Percentiles rank a stretch among this genome's conserved stretches.
Conservation (phyloP, 495 filamentous ascomycete genomes). For the Penicillium subrubescens region DNA sequence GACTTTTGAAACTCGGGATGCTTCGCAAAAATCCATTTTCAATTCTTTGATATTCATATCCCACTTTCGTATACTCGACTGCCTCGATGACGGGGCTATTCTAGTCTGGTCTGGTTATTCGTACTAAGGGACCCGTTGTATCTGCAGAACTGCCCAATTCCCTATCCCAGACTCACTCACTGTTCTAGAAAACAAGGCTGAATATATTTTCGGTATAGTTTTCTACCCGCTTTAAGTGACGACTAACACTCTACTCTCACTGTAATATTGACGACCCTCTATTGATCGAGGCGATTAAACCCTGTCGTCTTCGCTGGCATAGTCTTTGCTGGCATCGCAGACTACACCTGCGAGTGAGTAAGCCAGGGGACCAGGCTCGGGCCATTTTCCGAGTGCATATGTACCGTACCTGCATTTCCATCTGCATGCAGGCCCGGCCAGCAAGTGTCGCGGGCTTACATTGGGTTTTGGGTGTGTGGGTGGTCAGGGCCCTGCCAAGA, state of each 20-base stretch:
- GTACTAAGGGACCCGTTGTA: neutral
- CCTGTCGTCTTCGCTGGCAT: no score
- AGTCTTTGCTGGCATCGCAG: no score
- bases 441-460: neutral
- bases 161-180: neutral
- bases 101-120: neutral
- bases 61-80: neutral
- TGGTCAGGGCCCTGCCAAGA: neutral
- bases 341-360: neutral
- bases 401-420: constrained; percentile 28
- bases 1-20: neutral
- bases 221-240: neutral
- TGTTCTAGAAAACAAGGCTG: no score
- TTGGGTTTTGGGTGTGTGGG: neutral
- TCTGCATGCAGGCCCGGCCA: constrained; percentile 19
- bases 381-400: neutral
- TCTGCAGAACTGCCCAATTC: neutral
- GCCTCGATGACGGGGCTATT: neutral
- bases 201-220: no score
- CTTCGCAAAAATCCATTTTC: neutral
- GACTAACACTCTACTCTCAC: neutral
- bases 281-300: neutral
- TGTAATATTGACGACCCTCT: neutral
- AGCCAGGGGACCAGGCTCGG: neutral
- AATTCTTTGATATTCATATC: neutral